phyloP scores from a whole-genome alignment of 257 asterid genomes.

The Solanum acaule region DNA sequence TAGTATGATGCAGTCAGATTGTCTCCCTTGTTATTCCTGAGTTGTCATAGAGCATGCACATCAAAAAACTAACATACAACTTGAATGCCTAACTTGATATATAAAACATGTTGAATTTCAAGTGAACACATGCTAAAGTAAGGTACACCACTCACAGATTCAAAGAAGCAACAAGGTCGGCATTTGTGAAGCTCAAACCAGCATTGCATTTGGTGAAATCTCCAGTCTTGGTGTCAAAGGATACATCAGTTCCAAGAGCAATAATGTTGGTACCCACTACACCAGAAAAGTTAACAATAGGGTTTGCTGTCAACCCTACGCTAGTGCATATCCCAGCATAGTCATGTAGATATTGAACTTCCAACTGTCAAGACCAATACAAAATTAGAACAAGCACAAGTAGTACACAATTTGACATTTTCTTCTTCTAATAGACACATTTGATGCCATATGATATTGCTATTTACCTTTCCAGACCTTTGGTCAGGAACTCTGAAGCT shows the following conservation, averaged over 20 bases:
- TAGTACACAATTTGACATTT: not conserved
- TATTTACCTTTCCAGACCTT: slow-evolving; percentile 53
- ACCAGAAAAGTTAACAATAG: slow-evolving; percentile 44
- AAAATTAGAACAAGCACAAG: not conserved
- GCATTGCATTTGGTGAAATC: slow-evolving; percentile 40
- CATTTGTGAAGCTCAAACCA: slow-evolving; percentile 42
- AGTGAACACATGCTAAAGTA: not conserved
- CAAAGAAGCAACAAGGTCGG: slow-evolving; percentile 50
- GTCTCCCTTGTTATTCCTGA: slow-evolving; percentile 52
- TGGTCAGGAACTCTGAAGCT: slow-evolving; percentile 53
- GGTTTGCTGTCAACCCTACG: slow-evolving; percentile 47
- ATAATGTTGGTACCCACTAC: slow-evolving; percentile 34
- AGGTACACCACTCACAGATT: slow-evolving; percentile 33
- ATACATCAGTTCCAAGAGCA: slow-evolving; percentile 46
- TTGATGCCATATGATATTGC: not conserved
- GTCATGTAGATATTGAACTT: slow-evolving; percentile 49
- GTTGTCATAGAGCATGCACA: not conserved
- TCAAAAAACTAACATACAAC: not conserved
- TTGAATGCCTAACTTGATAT: not conserved
- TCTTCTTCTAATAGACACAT: not conserved
- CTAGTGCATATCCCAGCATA: slow-evolving; percentile 47
- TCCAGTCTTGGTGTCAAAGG: slow-evolving; percentile 53
- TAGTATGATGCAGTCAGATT: slow-evolving; percentile 38
- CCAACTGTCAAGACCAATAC: slow-evolving; percentile 25
- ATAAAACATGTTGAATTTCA: not conserved